A percentile compares a stretch with the other conserved stretches of the same genome.
Conservation (phyloP, 192 early-diverging fungal species). For the Diversispora eburnea region DNA sequence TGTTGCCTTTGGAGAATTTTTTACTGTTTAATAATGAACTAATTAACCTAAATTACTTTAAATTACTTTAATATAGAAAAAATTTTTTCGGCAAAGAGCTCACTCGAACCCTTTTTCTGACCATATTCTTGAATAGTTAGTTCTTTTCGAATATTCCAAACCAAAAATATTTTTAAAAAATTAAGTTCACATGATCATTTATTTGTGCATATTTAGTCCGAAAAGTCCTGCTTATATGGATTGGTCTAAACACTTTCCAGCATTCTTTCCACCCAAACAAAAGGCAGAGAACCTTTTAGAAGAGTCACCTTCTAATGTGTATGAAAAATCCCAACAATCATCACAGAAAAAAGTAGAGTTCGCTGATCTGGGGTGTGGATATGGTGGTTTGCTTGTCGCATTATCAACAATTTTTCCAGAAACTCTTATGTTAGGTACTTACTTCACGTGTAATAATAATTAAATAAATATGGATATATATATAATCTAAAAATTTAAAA, state of each 20-base stretch:
- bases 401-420: constrained; percentile 89
- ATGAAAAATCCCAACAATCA: constrained; percentile 5
- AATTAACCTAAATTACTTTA: not conserved
- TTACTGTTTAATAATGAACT: not conserved
- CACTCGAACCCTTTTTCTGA: constrained; percentile 98
- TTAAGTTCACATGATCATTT: not conserved
- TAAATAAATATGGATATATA: not conserved
- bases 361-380: constrained; percentile 98
- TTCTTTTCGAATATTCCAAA: constrained; percentile 5
- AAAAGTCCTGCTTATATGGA: constrained; percentile 75
- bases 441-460: not conserved
- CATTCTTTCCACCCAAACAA: constrained; percentile 39
- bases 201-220: constrained; percentile 49
- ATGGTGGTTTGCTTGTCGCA: constrained; percentile 86
- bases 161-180: not conserved
- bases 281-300: constrained; percentile 31
- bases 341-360: constrained; percentile 76
- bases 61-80: constrained; percentile 56
- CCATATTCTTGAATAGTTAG: constrained; percentile 86
- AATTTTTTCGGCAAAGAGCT: constrained; percentile 81
- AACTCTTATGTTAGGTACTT: constrained; percentile 80
- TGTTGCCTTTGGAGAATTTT: no score
- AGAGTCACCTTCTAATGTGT: not conserved
- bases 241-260: constrained; percentile 88
- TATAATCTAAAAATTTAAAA: not conserved